Percentiles rank a stretch among this genome's conserved stretches.
Conservation (phyloP, 1,139 yeast species). For the Hyphopichia buzzinii region DNA sequence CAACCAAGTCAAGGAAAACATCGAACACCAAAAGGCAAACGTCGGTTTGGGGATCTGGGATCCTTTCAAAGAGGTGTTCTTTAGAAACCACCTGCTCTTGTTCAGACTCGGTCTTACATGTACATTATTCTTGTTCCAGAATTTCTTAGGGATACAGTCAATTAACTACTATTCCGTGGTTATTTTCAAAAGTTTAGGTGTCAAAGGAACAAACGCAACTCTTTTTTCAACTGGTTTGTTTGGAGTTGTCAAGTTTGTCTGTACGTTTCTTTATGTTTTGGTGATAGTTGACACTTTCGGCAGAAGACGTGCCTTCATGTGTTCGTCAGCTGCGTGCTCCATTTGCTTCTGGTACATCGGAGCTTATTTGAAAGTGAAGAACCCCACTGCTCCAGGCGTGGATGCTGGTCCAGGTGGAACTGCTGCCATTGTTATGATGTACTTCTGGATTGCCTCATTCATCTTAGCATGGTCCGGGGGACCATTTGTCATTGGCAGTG, state of each 20-base stretch:
- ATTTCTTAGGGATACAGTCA: conserved; percentile 46
- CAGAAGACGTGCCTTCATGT: conserved; percentile 39
- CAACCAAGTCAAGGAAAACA: conserved; percentile 24
- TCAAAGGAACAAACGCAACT: conserved; percentile 38
- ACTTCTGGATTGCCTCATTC: conserved; percentile 43
- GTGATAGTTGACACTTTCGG: conserved; percentile 40
- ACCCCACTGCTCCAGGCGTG: conserved; percentile 35
- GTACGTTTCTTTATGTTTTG: conserved; percentile 35
- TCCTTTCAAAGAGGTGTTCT: conserved; percentile 36
- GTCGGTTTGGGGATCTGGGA: conserved; percentile 41
- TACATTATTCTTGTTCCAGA: conserved; percentile 38
- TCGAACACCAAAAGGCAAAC: conserved; percentile 26
- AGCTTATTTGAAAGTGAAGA: conserved; percentile 35
- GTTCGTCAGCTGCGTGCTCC: conserved; percentile 34
- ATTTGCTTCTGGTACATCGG: conserved; percentile 47
- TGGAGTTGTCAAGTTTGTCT: conserved; percentile 41
- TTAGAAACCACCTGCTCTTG: conserved; percentile 26
- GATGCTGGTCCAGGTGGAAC: conserved; percentile 43
- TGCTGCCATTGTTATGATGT: conserved; percentile 45
- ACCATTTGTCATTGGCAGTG: conserved; percentile 44
- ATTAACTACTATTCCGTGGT: conserved; percentile 47
- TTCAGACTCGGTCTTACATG: conserved; percentile 33
- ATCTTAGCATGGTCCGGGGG: conserved; percentile 47
- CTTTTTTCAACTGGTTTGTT: conserved; percentile 44
- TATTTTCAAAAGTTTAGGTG: conserved; percentile 38